These are phyloP conservation scores for Leccinum ponderosum DNA, from an alignment of 1,284 basidiomycete species.

Conservation along the genomic window DNA sequence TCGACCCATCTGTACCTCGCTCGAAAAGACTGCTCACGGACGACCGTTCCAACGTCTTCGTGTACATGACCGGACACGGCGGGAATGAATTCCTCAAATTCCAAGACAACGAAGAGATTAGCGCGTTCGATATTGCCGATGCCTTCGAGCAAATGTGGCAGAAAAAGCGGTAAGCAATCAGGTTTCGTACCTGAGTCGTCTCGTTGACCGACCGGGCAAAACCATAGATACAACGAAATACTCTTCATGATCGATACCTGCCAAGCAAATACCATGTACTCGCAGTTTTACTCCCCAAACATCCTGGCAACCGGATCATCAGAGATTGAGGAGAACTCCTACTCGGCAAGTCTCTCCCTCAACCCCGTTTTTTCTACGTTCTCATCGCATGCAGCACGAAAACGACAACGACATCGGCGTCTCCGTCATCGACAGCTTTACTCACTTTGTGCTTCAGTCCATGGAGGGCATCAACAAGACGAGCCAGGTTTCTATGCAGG, in stretches of 20 bases:
- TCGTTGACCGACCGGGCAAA: not conserved
- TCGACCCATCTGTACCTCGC: conserved; percentile 77
- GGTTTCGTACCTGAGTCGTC: not conserved
- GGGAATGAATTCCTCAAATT: conserved; percentile 99
- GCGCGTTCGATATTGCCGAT: conserved; percentile 94
- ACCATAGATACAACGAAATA: conserved; percentile 87
- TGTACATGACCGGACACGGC: conserved; percentile 98
- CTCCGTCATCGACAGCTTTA: conserved; percentile 94
- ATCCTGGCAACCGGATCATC: conserved; percentile 94
- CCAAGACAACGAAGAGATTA: conserved; percentile 98
- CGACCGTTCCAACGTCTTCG: conserved; percentile 91
- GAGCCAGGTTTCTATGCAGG: conserved; percentile 76
- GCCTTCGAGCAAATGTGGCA: conserved; percentile 99
- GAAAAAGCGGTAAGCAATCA: conserved; percentile 73
- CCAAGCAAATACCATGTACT: conserved; percentile 96
- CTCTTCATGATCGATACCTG: conserved; percentile 99
- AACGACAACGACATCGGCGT: conserved; percentile 94
- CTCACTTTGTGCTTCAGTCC: conserved; percentile 88
- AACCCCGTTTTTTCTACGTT: not conserved
- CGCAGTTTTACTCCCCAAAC: conserved; percentile 94
- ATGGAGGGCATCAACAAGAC: conserved; percentile 95
- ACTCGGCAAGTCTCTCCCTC: conserved; percentile 65
- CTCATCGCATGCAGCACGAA: conserved; percentile 65
- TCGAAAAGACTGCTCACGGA: conserved; percentile 92
- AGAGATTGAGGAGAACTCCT: conserved; percentile 87